Evolutionary conservation across 2,329 filamentous ascomycete genomes (phyloP).

Genomic region (Thermomyces lanuginosus): DNA sequence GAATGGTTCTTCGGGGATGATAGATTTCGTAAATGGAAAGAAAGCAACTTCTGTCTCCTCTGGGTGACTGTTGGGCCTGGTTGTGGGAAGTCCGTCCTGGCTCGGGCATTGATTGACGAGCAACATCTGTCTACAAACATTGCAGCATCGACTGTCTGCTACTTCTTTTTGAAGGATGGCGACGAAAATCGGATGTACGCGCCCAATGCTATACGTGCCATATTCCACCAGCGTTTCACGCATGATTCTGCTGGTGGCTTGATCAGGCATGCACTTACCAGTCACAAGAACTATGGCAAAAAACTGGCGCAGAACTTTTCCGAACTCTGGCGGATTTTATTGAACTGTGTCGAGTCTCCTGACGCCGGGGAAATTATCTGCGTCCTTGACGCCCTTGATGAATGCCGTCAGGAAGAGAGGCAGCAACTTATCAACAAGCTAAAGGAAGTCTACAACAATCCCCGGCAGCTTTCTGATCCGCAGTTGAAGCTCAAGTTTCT

Average conservation of each 20-base stretch:
- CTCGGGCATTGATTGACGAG: slow-evolving; percentile 2
- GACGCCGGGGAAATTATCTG: slow-evolving; percentile 16
- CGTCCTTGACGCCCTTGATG: slow-evolving; percentile 29
- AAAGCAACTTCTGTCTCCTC: slow-evolving; percentile 11
- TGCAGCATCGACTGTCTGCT: slow-evolving; percentile 15
- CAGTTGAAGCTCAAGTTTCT: slow-evolving; percentile 21
- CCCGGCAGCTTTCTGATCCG: neutral
- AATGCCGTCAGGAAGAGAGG: slow-evolving; percentile 16
- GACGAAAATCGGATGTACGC: slow-evolving; percentile 19
- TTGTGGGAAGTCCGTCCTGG: slow-evolving; percentile 5
- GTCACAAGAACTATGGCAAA: slow-evolving; percentile 7
- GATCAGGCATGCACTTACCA: slow-evolving; percentile 10
- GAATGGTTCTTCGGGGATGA: slow-evolving; percentile 10
- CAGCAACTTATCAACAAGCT: slow-evolving; percentile 12
- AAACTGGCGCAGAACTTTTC: slow-evolving; percentile 10
- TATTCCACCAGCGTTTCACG: slow-evolving; percentile 26
- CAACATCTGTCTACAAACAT: neutral
- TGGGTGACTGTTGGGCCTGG: slow-evolving; percentile 25
- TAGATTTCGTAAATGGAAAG: slow-evolving; percentile 9
- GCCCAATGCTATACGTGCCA: slow-evolving; percentile 16
- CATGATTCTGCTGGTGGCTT: slow-evolving; percentile 7
- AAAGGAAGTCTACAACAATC: slow-evolving; percentile 10
- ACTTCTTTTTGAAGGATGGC: slow-evolving; percentile 34
- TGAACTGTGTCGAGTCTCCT: slow-evolving; percentile 6
- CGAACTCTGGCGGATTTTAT: slow-evolving; percentile 19